Base-by-base conservation (phyloP, 2,329 filamentous ascomycete species). In the Lachnellula subtilissima region DNA sequence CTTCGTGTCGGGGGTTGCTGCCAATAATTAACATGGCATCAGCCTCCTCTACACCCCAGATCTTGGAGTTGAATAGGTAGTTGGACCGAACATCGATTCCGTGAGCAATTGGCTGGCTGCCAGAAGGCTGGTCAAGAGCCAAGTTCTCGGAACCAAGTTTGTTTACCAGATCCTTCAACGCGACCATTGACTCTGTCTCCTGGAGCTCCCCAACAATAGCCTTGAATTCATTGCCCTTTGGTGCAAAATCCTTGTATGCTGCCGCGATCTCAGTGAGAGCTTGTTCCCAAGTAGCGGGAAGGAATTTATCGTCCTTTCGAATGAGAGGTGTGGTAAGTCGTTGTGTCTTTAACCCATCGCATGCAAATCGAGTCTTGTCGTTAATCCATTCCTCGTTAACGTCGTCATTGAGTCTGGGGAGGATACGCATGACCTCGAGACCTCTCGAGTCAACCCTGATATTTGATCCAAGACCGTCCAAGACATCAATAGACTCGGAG, bases 381-480 rank as follows among this genome's bases (percentile, higher is more conserved):
- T 97, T 94, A 73, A 99, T 97, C 94, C 94, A 99, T 75, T 99
- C 94, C 78, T 99, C 94, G 74, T 99, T 99, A 67, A 99, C 85
- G 68, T 97, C 92, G 71, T 99, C 94, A 72, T 99, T 99, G 59
- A 99, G 81, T 67, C 94, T 85, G 57, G 94, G 94, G 15, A 97
- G 72, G 58, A 99, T 82, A 67, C 94, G 87, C 92, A 99, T 96
- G 51, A 99, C 93, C 76, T 97, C 92, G 63, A 97, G 79, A 57
- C 94, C 94, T 69, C 94, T 86, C 56, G 91, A 88, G 75, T 99
- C 94, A 46, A 97, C 86, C 46, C 94, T 87, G 67, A 99, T 95
- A 72, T 95, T 96, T 56, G 93, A 97, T 58, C 94, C 94, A 59
- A 99, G 78, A 43, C 85, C 94, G 69, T 99, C 91, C 37, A 95